Base-by-base conservation (phyloP, 2,329 filamentous ascomycete genomes). In the Coccinonectria pachysandricola region DNA sequence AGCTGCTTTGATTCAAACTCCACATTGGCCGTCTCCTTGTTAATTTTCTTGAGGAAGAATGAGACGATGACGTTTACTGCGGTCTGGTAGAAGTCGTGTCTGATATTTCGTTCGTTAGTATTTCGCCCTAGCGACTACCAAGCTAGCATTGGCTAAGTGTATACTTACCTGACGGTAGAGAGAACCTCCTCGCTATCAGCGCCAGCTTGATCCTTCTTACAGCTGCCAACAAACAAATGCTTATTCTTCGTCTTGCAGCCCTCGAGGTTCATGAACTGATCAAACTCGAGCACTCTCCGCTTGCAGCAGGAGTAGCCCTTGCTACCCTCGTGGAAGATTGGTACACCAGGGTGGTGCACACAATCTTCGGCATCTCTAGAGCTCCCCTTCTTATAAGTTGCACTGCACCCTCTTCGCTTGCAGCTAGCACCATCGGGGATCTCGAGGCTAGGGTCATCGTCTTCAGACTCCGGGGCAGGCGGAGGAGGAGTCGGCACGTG, bases 261-360 rank as follows among this genome's bases (percentile, higher is more conserved):
- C 44, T 82, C 76, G 33, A 98, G 88, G 57, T 83, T 91, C 77
- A 98, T 77, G 59, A 98, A 98, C 56, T 96, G 80, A 53, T 98
- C 87, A 56, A 98, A 98, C 52, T 98, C 91, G 32, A 98, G 62
- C 31, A 98, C 91, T 19, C 86, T 72, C 45, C 85, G 69, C 71
- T 96, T 96, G 62, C 91, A 98, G 65, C 91, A 98, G 33, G 77
- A 86, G 68, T 91, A 98, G 2, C 91, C 91, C 64, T 98, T 98
- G 60, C 84, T 93, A 18, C 91, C 91, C 62, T 98, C 91, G 54
- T 98, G 91, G 61, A 98, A 98, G 41, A 98, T 79, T 13, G 91
- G 84, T 12, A 71, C 74, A 4, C 91, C 91, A 0, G 91, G 87
- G 57, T 98, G 91, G 49, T 93, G 79, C 23, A 83, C 68, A 52